Base-by-base conservation (phyloP, 2,329 filamentous ascomycete genomes). In the Colletotrichum karsti region DNA sequence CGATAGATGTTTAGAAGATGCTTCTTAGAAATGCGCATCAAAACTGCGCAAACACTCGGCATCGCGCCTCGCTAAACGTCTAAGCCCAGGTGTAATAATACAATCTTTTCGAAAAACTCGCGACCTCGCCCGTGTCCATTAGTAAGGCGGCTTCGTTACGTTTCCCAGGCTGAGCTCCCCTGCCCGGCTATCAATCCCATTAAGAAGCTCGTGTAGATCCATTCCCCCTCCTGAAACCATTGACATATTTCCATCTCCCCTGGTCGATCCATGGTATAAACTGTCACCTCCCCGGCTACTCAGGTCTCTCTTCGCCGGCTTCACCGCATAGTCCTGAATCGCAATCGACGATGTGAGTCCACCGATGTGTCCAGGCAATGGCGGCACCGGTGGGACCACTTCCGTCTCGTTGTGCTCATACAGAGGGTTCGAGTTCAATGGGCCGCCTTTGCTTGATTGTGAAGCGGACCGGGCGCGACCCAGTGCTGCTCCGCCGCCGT, bases 351-450 rank as follows among this genome's bases (percentile, higher is more conserved):
- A 69, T 77, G 58, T 73, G 73, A 18, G 78, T 74, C 44, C 59
- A 12, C 69, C 63, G 35, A 76, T 18, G 80, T 71, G 59, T 77
- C 78, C 13, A 87, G 65, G 87, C 69, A 90, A 75, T 1, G 86
- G 86, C 6, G 87, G 87, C 12, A 90, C 87, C 0, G 87, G 87
- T 4, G 87, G 87, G 7, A 89, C 85, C 7, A 82, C 79, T 4
- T 74, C 77, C 5, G 76, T 72, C 10, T 78, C 77, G 5, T 70
- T 69, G 4, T 76, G 76, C 35, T 79, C 76, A 33, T 74, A 72
- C 7, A 79, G 75, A 18, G 82, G 81, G 67, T 85, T 82, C n/a
- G 83, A 83, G 48, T 76, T 80, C 44, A 85, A 74, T 3, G 82
- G 83, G 1, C 82, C 82, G 35, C 77, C 69, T n/a, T 74, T 77